phyloP scores from a whole-genome alignment of 305 asterid species.

The Solanum hybrid region DNA sequence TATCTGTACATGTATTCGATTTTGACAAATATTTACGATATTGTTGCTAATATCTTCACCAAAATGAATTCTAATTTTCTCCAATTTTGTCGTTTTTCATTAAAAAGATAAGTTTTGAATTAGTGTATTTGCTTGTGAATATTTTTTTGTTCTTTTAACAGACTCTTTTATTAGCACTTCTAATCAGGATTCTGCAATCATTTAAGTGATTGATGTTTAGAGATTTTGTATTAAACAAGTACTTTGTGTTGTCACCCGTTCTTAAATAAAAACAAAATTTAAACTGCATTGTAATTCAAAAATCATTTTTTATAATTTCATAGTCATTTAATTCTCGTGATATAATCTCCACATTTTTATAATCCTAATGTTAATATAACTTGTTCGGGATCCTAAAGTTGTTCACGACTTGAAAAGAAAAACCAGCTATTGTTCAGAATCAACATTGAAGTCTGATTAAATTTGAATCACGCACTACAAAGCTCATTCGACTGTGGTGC shows the following conservation, averaged over 20 bases:
- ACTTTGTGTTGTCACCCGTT: neutral
- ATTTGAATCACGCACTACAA: fast-evolving
- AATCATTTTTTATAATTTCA: neutral
- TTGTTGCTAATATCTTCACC: neutral
- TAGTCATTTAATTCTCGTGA: neutral
- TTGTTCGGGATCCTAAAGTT: neutral
- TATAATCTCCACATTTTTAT: neutral
- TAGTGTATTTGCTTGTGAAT: neutral
- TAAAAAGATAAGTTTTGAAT: neutral
- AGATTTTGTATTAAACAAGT: neutral
- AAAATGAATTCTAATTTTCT: neutral
- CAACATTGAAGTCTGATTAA: neutral
- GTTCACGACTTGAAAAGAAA: neutral
- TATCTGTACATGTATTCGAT: neutral
- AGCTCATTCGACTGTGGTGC: fast-evolving
- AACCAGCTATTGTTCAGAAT: fast-evolving
- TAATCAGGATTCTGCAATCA: neutral
- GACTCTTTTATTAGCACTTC: neutral
- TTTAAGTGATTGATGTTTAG: neutral
- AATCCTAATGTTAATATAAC: neutral
- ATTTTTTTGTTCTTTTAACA: neutral
- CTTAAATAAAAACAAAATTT: neutral
- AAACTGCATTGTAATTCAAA: neutral
- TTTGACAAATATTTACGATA: neutral
- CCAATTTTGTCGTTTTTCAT: neutral